phyloP scores from a whole-genome alignment of 1,139 yeast species.

The Yamadazyma pseudoaaseri region DNA sequence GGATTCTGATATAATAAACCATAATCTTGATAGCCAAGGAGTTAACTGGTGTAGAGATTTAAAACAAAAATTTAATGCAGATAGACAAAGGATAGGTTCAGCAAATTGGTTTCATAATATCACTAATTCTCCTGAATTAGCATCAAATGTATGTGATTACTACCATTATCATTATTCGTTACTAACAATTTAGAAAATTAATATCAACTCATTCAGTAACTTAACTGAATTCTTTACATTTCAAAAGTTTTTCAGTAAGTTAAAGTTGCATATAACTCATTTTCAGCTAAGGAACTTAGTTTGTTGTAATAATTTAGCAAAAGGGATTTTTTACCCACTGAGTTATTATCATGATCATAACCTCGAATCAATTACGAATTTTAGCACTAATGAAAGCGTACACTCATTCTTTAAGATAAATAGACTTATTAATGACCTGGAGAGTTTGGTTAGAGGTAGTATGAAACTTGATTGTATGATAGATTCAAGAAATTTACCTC shows the following conservation, averaged over 20 bases:
- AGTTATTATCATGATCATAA: conserved; percentile 35
- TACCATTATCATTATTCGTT: background rate
- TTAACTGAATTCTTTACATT: conserved; percentile 38
- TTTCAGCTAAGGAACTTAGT: conserved; percentile 57
- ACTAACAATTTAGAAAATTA: conserved; percentile 27
- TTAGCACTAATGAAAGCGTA: conserved; percentile 21
- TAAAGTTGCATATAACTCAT: conserved; percentile 53
- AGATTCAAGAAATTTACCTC: conserved; percentile 34
- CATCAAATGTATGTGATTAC: conserved; percentile 31
- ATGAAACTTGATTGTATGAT: conserved; percentile 36
- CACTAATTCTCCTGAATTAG: conserved; percentile 31
- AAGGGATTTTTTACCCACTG: conserved; percentile 44
- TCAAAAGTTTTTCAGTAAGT: conserved; percentile 39
- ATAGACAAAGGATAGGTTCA: conserved; percentile 35
- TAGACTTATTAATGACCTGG: conserved; percentile 25
- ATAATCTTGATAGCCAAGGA: conserved; percentile 32
- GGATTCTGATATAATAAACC: background rate
- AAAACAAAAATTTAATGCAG: conserved; percentile 29
- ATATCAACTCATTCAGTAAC: conserved; percentile 18
- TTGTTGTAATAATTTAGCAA: conserved; percentile 34
- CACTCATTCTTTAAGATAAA: conserved; percentile 38
- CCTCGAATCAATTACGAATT: conserved; percentile 21
- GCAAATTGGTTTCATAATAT: conserved; percentile 41
- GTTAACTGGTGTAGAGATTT: conserved; percentile 36
- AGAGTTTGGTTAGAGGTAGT: conserved; percentile 17